Conservation (phyloP, 2,329 filamentous ascomycete genomes). For the Sporothrix brunneoviolacea region DNA sequence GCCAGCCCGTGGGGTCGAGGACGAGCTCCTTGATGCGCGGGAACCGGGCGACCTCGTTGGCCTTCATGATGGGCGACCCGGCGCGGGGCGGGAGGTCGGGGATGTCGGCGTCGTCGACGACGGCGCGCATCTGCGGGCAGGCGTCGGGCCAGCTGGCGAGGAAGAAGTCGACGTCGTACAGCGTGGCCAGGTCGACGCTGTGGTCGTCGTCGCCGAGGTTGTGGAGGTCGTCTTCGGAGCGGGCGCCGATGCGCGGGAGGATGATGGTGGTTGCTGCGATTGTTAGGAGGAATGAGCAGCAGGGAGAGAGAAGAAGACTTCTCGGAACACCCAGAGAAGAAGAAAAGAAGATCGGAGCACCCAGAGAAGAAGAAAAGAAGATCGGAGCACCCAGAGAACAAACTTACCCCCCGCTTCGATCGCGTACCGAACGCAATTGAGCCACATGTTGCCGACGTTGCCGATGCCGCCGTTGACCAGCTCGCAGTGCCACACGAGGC, state of each 20-base stretch:
- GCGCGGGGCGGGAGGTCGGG: slow-evolving; percentile 7
- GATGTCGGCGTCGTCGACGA: slow-evolving; percentile 11
- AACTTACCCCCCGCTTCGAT: slow-evolving; percentile 23
- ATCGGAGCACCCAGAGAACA: too few relatives aligned
- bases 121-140: slow-evolving; percentile 18
- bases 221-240: slow-evolving; percentile 16
- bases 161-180: slow-evolving; percentile 17
- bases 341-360: too few relatives aligned
- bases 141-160: slow-evolving; percentile 12
- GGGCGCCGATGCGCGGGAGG: slow-evolving; percentile 21
- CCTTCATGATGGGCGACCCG: not conserved
- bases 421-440: slow-evolving; percentile 32
- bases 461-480: slow-evolving; percentile 31
- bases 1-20: slow-evolving; percentile 19
- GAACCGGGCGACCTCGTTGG: not conserved
- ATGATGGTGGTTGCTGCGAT: slow-evolving; percentile 17
- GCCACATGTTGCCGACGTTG: slow-evolving; percentile 29
- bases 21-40: slow-evolving; percentile 14
- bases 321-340: too few relatives aligned
- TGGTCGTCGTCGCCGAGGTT: slow-evolving; percentile 12
- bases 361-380: too few relatives aligned
- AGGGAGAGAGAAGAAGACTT: too few relatives aligned
- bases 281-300: not conserved
- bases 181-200: slow-evolving; percentile 9
- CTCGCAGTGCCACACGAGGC: slow-evolving; percentile 31